Percentiles rank a stretch among this genome's conserved stretches.
These are phyloP conservation scores for Gilbertella persicaria DNA, from an alignment of 371 early-diverging fungal species.

Conservation along the genomic window DNA sequence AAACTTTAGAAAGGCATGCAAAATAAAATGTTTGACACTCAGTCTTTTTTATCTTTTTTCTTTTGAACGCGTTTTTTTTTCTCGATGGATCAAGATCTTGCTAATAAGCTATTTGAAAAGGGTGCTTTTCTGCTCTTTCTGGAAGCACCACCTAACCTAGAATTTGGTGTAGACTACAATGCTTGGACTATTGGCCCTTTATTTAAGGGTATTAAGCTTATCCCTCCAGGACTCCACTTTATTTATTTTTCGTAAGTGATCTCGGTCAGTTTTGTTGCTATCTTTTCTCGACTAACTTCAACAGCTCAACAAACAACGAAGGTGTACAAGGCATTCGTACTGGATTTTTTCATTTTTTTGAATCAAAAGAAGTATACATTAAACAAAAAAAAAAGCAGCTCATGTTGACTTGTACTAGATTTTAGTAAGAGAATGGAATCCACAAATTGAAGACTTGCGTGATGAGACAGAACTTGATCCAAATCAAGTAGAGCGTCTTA, in stretches of 20 bases:
- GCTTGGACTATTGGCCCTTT: conserved; percentile 90
- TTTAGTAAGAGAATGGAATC: conserved; percentile 73
- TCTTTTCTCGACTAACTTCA: not conserved
- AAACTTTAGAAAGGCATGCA: too few relatives aligned
- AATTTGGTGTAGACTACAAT: conserved; percentile 92
- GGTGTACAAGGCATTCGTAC: conserved; percentile 65
- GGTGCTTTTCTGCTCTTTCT: conserved; percentile 82
- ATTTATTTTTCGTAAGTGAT: conserved; percentile 77
- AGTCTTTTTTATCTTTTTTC: too few relatives aligned
- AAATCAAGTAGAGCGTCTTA: conserved; percentile 47
- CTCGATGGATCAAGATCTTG: conserved; percentile 83
- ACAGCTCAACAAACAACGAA: conserved; percentile 56
- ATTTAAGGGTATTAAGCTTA: conserved; percentile 91
- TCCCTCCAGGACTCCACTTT: conserved; percentile 95
- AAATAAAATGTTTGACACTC: too few relatives aligned
- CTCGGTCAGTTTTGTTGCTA: not conserved
- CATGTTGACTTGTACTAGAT: conserved; percentile 37
- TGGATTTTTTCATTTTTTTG: conserved; percentile 79
- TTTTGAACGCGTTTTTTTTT: too few relatives aligned
- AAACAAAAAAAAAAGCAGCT: not conserved
- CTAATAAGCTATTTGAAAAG: conserved; percentile 70
- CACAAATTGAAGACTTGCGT: conserved; percentile 55
- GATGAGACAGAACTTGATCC: conserved; percentile 52
- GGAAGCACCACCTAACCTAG: conserved; percentile 78
- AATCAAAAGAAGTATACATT: conserved; percentile 58